phyloP scores from a whole-genome alignment of 1,284 basidiomycete genomes.

The Malassezia caprae region DNA sequence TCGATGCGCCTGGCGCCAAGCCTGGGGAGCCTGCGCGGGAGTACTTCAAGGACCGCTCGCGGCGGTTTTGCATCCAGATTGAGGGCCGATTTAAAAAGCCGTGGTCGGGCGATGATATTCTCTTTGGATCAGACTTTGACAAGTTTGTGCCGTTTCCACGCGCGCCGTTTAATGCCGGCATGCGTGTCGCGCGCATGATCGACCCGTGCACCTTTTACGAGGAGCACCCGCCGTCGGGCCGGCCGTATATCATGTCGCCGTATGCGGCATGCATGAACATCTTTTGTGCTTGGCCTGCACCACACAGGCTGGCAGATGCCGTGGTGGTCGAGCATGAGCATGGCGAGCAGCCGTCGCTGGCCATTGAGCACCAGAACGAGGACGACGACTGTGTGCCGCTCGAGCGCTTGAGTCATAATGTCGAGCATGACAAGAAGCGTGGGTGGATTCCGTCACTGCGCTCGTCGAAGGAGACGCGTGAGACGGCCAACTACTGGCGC shows the following conservation, averaged over 20 bases:
- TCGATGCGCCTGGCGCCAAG: constrained; percentile 46
- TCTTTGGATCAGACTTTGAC: constrained; percentile 44
- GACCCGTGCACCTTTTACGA: constrained; percentile 47
- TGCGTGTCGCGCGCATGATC: constrained; percentile 49
- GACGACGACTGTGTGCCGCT: constrained; percentile 46
- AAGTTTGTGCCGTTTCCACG: constrained; percentile 43
- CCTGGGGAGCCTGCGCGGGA: constrained; percentile 36
- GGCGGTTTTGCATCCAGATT: constrained; percentile 50
- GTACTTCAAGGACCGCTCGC: constrained; percentile 43
- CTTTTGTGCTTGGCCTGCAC: constrained; percentile 49
- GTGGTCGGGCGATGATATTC: constrained; percentile 33
- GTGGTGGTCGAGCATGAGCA: constrained; percentile 45
- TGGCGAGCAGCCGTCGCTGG: constrained; percentile 21
- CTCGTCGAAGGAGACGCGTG: constrained; percentile 33
- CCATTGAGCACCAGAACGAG: constrained; percentile 26
- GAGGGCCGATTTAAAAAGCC: constrained; percentile 50
- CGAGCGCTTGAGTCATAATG: constrained; percentile 30
- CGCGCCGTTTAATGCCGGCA: constrained; percentile 49
- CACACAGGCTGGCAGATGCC: constrained; percentile 43
- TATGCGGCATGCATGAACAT: constrained; percentile 50
- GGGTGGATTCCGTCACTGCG: constrained; percentile 28
- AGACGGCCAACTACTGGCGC: constrained; percentile 48
- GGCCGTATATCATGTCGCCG: constrained; percentile 51
- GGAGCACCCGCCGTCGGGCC: constrained; percentile 44
- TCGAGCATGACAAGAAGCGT: constrained; percentile 25